Percentiles rank a stretch among this genome's conserved stretches.
Evolutionary conservation across 352 stramenopile species (phyloP).

Genomic region (Globisporangium emineosum): DNA sequence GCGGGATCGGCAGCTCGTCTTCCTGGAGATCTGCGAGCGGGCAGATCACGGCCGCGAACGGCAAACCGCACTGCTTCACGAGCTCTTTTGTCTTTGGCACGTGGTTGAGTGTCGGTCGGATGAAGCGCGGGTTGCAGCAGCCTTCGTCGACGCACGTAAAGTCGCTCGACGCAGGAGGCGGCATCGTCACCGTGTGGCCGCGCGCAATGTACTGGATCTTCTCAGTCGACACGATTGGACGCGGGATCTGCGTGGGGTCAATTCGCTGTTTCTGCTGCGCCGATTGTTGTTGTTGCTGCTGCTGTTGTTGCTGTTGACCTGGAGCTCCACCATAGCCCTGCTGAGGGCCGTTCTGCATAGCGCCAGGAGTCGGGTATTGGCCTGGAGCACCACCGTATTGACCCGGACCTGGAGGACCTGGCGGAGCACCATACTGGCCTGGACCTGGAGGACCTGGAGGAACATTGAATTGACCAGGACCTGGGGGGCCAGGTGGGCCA

Average conservation of each 20-base stretch:
- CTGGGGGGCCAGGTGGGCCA: not conserved
- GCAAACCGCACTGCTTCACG: constrained; percentile 72
- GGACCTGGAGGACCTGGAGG: constrained; percentile 12
- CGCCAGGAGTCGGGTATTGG: constrained; percentile 15
- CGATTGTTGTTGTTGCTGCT: constrained; percentile 35
- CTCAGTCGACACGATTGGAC: constrained; percentile 64
- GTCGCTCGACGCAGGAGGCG: constrained; percentile 67
- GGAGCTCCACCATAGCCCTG: constrained; percentile 15
- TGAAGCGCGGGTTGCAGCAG: constrained; percentile 88
- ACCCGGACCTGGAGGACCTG: constrained; percentile 8
- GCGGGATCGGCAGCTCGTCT: constrained; percentile 76
- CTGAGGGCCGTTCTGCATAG: constrained; percentile 13
- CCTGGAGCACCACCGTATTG: constrained; percentile 12
- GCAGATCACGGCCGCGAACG: constrained; percentile 78
- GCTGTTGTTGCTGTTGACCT: constrained; percentile 13
- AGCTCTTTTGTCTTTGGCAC: constrained; percentile 74
- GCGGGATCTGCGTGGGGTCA: constrained; percentile 86
- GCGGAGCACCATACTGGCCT: constrained; percentile 19
- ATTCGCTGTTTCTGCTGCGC: constrained; percentile 73
- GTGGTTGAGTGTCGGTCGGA: constrained; percentile 85
- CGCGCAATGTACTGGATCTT: constrained; percentile 73
- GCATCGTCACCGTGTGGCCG: constrained; percentile 82
- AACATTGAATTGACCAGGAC: not conserved
- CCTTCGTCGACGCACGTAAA: constrained; percentile 85
- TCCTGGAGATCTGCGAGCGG: constrained; percentile 79